Conservation (phyloP, 768 basidiomycete species). For the Leccinum aurantiacum region DNA sequence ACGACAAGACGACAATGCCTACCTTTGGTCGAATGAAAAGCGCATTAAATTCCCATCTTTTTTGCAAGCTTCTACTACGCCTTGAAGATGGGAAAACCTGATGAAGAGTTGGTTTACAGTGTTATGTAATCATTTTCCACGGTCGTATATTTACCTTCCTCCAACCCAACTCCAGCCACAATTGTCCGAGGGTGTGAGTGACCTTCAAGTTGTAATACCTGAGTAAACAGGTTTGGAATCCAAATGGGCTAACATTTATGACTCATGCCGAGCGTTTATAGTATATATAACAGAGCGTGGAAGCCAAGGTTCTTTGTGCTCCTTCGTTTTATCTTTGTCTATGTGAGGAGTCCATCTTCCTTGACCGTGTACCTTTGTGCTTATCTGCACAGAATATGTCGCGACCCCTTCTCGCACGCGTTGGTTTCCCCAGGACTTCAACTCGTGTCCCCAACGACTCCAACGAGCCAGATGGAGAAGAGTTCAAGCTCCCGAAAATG, state of each 20-base stretch:
- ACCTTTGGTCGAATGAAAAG: constrained; percentile 92
- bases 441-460: background rate
- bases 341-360: background rate
- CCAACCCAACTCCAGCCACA: too few relatives aligned
- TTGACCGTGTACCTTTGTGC: background rate
- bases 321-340: background rate
- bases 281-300: background rate
- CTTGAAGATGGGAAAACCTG: too few relatives aligned
- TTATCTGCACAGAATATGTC: background rate
- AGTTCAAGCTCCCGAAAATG: constrained; percentile 50
- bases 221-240: too few relatives aligned
- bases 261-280: background rate
- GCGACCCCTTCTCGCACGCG: background rate
- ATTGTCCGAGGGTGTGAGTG: too few relatives aligned
- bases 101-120: too few relatives aligned
- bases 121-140: too few relatives aligned
- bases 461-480: constrained; percentile 21
- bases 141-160: too few relatives aligned
- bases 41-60: too few relatives aligned
- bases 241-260: background rate
- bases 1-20: constrained; percentile 7
- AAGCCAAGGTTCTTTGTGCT: background rate
- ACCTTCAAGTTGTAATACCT: too few relatives aligned
- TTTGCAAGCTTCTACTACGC: too few relatives aligned
- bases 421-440: background rate